Conservation (phyloP, 352 stramenopile genomes). For the Globisporangium recalcitrans region DNA sequence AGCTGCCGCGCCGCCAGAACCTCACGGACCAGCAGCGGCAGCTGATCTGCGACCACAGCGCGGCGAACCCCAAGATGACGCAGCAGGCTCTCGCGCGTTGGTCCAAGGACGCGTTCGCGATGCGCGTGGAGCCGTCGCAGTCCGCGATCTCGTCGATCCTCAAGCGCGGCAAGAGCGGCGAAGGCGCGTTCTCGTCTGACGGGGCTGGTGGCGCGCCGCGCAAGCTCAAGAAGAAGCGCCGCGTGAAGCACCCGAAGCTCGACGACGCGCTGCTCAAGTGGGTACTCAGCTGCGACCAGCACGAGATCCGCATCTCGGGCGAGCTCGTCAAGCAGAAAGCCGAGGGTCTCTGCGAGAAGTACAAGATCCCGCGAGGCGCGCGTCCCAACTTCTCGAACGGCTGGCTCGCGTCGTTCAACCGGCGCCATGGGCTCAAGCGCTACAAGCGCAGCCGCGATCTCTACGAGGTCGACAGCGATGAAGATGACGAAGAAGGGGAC, state of each 20-base stretch:
- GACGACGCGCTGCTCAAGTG: conserved; percentile 43
- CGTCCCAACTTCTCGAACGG: conserved; percentile 54
- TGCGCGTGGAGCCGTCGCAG: conserved; percentile 14
- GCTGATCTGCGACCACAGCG: conserved; percentile 10
- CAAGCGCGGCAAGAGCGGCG: conserved; percentile 4
- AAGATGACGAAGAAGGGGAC: not conserved
- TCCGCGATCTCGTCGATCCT: conserved; percentile 15
- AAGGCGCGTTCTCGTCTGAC: not conserved
- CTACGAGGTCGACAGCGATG: not conserved
- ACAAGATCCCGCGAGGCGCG: conserved; percentile 16
- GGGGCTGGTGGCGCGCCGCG: not conserved
- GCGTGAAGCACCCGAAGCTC: conserved; percentile 49
- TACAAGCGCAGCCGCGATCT: conserved; percentile 9
- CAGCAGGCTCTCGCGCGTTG: conserved; percentile 13
- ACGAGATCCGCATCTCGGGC: conserved; percentile 21
- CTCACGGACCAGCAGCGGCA: conserved; percentile 9
- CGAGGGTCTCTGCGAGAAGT: conserved; percentile 30
- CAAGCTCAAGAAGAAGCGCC: conserved; percentile 18
- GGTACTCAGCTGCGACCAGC: conserved; percentile 34
- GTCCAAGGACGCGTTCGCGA: conserved; percentile 12
- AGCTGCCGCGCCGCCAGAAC: not conserved
- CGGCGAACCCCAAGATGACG: conserved; percentile 16
- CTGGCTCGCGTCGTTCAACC: conserved; percentile 55
- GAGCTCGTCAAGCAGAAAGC: conserved; percentile 36
- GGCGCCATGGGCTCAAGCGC: conserved; percentile 28